phyloP scores from a whole-genome alignment of 768 basidiomycete species.

The Tulasnella sp. region DNA sequence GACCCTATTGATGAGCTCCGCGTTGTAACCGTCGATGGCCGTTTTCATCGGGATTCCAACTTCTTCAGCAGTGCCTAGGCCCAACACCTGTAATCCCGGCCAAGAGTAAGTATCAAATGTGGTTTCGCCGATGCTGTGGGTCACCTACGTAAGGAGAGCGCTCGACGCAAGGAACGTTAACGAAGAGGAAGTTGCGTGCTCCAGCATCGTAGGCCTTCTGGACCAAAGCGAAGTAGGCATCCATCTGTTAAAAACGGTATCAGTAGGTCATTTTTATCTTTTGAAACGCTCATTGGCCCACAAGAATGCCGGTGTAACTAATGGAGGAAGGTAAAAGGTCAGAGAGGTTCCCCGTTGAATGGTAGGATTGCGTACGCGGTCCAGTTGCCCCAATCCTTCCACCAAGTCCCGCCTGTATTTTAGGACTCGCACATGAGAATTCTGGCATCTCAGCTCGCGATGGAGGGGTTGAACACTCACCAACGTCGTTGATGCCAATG shows the following conservation, averaged over 20 bases:
- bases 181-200: conserved; percentile 65
- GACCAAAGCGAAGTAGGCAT: conserved; percentile 55
- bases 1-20: conserved; percentile 51
- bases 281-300: conserved; percentile 39
- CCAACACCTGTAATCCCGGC: neutral
- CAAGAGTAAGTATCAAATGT: neutral
- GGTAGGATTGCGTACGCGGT: neutral
- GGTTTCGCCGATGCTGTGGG: conserved; percentile 36
- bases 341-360: neutral
- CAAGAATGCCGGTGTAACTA: conserved; percentile 16
- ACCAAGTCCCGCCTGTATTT: conserved; percentile 6
- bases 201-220: conserved; percentile 51
- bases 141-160: conserved; percentile 58
- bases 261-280: neutral
- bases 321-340: neutral
- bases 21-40: conserved; percentile 59
- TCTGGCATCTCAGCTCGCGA: no score
- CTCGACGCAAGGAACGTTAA: conserved; percentile 63
- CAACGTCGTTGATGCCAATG: conserved; percentile 75
- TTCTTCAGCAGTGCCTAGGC: neutral
- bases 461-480: neutral
- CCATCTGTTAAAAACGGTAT: conserved; percentile 41
- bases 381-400: neutral
- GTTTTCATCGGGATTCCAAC: neutral
- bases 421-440: neutral